Evolutionary conservation across 495 filamentous ascomycete species (phyloP), one percentile per base, ranked within the genome.

Genomic region (Hapsidospora chrysogenum): DNA sequence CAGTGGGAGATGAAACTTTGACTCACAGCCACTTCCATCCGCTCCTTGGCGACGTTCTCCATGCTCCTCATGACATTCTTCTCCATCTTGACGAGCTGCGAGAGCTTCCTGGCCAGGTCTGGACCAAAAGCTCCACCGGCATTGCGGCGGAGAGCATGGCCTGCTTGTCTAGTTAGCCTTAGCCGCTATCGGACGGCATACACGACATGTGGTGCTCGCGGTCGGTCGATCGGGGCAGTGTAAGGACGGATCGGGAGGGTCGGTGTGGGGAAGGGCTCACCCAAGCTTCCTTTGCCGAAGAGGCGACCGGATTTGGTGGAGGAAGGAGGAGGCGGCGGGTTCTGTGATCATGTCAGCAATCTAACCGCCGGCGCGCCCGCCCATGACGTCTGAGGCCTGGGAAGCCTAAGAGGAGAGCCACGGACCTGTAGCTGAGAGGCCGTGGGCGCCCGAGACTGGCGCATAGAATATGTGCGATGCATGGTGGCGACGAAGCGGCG

Each of bases 11-110:
- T 16, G 14, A 9, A 35, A 9, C 28, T 28, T 31, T 11, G 20
- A 56, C 80, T 48, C 77, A 92, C 85, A 47, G 89, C 92, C 44
- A 93, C 89, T 46, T 96, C 92, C 82, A 96, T 95, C 42, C 92
- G 72, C 67, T 96, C 89, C 44, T 84, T 74, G 21, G 85, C 81
- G 27, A 96, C 89, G 35, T 87, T 65, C 55, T 96, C 89, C 71
- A 97, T 76, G 53, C 85, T 94, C 49, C 89, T 81, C 89, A 97
- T 97, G 31, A 92, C 79, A 50, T 97, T 96, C 79, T 97, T 97
- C 64, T 97, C 89, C 92, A 97, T 96, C 68, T 97, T 96, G 40
- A 97, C 89, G 23, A 97, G 73, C 66, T 92, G 83, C 17, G 86
- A 78, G 37, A 97, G 74, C 73, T 97, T 97, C 68, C 89, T 87